Percentiles rank a stretch among this genome's conserved stretches.
Conservation (phyloP, 192 early-diverging fungal genomes). For the Coemansia sp. region DNA sequence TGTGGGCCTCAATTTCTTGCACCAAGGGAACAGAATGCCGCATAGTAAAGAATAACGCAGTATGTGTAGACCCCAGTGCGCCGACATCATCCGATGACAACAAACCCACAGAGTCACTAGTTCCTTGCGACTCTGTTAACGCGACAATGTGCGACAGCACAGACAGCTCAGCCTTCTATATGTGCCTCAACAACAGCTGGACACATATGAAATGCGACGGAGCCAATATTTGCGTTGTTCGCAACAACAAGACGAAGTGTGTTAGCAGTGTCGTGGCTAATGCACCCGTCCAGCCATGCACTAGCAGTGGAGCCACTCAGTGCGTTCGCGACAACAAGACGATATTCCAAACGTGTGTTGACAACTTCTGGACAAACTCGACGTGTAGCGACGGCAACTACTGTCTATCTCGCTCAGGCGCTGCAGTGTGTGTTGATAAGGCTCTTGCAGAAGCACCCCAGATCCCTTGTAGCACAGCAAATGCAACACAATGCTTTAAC, state of each 20-base stretch:
- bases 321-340: conserved; percentile 26
- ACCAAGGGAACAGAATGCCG: conserved; percentile 30
- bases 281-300: conserved; percentile 32
- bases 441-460: conserved; percentile 31
- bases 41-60: conserved; percentile 24
- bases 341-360: conserved; percentile 37
- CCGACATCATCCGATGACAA: conserved; percentile 9
- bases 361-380: conserved; percentile 49
- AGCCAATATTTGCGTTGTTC: conserved; percentile 34
- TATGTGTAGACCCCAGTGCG: conserved; percentile 33
- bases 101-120: not conserved
- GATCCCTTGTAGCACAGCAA: conserved; percentile 15
- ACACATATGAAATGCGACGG: conserved; percentile 40
- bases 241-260: conserved; percentile 29
- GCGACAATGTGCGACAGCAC: conserved; percentile 37
- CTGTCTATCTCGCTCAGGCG: conserved; percentile 18
- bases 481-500: conserved; percentile 30
- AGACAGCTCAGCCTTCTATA: conserved; percentile 28
- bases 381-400: conserved; percentile 27
- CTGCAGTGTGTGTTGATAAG: conserved; percentile 30
- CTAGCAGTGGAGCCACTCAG: conserved; percentile 20
- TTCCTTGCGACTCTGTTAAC: conserved; percentile 33
- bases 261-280: conserved; percentile 33
- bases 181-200: conserved; percentile 37
- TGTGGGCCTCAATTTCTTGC: conserved; percentile 34